Base-by-base conservation (phyloP, 2,329 filamentous ascomycete species). In the Xylaria sp. region DNA sequence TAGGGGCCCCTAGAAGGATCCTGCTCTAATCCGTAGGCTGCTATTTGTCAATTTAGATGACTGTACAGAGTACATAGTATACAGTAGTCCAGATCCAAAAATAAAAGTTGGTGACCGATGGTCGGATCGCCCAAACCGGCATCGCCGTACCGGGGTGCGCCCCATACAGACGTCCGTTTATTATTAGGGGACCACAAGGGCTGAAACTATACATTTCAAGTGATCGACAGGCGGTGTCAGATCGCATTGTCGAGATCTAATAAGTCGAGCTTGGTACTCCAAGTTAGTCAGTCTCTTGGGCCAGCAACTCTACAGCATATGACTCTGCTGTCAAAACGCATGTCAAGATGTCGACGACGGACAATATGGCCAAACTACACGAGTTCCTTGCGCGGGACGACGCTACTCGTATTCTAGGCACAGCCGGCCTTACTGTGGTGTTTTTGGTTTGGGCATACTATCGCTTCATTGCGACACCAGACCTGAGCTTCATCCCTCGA, bases 121-220 rank as follows among this genome's bases (percentile, higher is more conserved):
- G 55, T 71, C 69, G 67, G 69, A 65, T 71, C 66, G 57, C 66
- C 69, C 59, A 60, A 71, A 65, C 8, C 60, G 69, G 66, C 41
- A 69, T 69, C 57, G 46, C 69, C 69, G 69, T 61, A 63, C 67
- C 67, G 66, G 62, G 63, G 63, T 66, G 45, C 55, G 65, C 68
- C 68, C 68, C 58, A 70, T 68, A 50, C 53, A 60, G 60, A 60
- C 50, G 20, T 67, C 67, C 57, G 60, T 60, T 46, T 60, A 68
- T 68, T 68, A 68, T 67, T 67, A 68, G 66, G 62, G 62, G 53
- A 58, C 66, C 56, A 57, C 62, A 61, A 57, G 20, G 41, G 66
- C 66, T 68, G 66, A 68, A 62, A 62, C 46, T 39, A 32, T 41
- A 30, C 43, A 59, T 61, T 58, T 32, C 46, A 66, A 60, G 65